Percentiles rank a stretch among this genome's conserved stretches.
These are phyloP conservation scores for Clonostachys rhizophaga DNA, from an alignment of 2,329 filamentous ascomycete species.

Conservation along the genomic window DNA sequence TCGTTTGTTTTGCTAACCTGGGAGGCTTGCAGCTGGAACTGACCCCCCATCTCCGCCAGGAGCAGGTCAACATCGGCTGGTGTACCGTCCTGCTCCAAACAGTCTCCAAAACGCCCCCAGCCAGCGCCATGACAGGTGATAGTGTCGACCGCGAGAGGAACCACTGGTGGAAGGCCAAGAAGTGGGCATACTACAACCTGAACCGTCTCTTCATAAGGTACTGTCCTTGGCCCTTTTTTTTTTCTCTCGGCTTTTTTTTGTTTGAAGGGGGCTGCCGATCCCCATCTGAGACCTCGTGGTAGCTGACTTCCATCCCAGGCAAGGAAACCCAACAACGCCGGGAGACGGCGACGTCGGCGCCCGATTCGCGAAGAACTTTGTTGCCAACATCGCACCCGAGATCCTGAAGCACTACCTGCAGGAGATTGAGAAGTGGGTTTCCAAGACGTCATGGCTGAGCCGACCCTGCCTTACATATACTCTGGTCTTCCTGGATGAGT, in stretches of 20 bases:
- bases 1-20: neutral
- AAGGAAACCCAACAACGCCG: constrained; percentile 79
- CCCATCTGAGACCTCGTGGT: neutral
- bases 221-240: constrained; percentile 11
- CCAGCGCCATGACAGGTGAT: constrained; percentile 77
- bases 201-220: constrained; percentile 93
- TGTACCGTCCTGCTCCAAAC: constrained; percentile 92
- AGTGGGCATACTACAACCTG: constrained; percentile 97
- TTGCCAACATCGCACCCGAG: constrained; percentile 85
- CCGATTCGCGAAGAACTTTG: constrained; percentile 86
- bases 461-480: constrained; percentile 91
- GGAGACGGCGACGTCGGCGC: constrained; percentile 72
- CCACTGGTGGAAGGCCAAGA: constrained; percentile 99
- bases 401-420: constrained; percentile 92
- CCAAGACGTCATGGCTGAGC: constrained; percentile 91
- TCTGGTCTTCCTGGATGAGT: constrained; percentile 92
- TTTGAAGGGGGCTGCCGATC: neutral
- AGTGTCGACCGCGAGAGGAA: constrained; percentile 84
- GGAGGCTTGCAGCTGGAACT: constrained; percentile 68
- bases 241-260: neutral
- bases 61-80: constrained; percentile 87
- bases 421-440: constrained; percentile 97
- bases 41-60: constrained; percentile 69
- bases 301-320: constrained; percentile 44
- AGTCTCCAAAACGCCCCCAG: constrained; percentile 78